Percentiles rank a stretch among this genome's conserved stretches.
Evolutionary conservation across 345 rosid species (phyloP).

Genomic region (Angophora floribunda): DNA sequence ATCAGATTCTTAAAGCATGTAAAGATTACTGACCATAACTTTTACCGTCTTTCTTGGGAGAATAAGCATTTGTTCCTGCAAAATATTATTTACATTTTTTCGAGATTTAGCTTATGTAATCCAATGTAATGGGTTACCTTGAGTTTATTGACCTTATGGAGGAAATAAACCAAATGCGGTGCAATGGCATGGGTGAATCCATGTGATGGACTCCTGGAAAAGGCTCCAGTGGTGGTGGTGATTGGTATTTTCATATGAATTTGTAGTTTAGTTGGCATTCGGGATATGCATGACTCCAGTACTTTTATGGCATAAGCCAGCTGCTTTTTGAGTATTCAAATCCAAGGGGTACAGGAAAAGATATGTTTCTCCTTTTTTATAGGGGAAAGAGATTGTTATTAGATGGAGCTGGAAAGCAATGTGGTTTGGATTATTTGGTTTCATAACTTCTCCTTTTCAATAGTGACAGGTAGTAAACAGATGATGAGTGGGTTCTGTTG

Average conservation of each 20-base stretch:
- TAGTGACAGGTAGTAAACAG: not conserved
- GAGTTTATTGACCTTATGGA: not conserved
- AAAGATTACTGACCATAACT: not conserved
- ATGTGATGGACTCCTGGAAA: not conserved
- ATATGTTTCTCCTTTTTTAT: not conserved
- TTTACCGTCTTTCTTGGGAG: not conserved
- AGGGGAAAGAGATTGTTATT: not conserved
- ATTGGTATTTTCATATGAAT: not conserved
- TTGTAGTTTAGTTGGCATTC: not conserved
- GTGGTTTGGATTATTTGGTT: not conserved
- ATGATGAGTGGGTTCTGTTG: not conserved
- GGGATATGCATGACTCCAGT: not conserved
- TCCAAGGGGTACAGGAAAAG: not conserved
- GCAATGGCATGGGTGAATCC: not conserved
- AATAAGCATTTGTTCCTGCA: not conserved
- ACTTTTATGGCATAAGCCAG: not conserved
- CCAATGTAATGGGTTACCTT: not conserved
- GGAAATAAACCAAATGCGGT: not conserved
- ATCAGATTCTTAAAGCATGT: not conserved
- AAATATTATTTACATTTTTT: not conserved
- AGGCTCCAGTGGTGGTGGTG: not conserved
- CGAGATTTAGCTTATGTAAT: not conserved
- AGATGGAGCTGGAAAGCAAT: not conserved
- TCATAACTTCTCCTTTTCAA: not conserved
- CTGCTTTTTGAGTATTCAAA: not conserved